Conservation (phyloP, 169 alveolate genomes). For the Plasmodium sp. region DNA sequence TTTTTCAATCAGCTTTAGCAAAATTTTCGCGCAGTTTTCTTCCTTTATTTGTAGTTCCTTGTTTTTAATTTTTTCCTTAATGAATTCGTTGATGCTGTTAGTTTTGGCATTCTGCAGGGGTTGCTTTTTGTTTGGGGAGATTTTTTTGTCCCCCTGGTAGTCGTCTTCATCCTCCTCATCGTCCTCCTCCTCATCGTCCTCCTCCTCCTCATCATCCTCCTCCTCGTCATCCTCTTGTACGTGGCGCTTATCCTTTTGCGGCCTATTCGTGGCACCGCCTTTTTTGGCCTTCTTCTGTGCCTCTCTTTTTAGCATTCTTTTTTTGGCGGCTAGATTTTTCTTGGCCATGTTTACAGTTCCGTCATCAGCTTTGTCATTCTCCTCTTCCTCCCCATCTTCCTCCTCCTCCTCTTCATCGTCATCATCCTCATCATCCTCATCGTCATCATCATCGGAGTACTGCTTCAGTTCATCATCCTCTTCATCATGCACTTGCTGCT, state of each 20-base stretch:
- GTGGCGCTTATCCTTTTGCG: slow-evolving; percentile 3
- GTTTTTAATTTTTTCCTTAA: slow-evolving; percentile 67
- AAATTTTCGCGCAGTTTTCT: slow-evolving; percentile 71
- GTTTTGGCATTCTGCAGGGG: slow-evolving; percentile 47
- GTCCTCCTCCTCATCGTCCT: slow-evolving; percentile 69
- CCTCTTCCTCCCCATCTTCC: not conserved
- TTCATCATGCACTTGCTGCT: slow-evolving; percentile 73
- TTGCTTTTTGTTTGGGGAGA: slow-evolving; percentile 9
- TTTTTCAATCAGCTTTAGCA: slow-evolving; percentile 58
- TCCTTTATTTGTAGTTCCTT: slow-evolving; percentile 69
- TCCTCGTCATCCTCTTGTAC: slow-evolving; percentile 34
- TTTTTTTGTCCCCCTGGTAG: not conserved
- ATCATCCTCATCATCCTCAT: slow-evolving; percentile 32
- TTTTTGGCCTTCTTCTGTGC: slow-evolving; percentile 41
- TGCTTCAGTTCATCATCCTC: slow-evolving; percentile 73
- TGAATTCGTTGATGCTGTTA: slow-evolving; percentile 24
- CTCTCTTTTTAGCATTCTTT: slow-evolving; percentile 24
- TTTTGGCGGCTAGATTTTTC: not conserved
- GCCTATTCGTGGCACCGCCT: not conserved
- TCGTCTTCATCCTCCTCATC: slow-evolving; percentile 68
- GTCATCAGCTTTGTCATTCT: not conserved
- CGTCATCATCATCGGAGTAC: slow-evolving; percentile 67
- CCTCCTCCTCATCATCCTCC: slow-evolving; percentile 36
- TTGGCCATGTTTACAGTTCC: not conserved
- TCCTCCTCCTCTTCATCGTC: not conserved